Percentiles rank a stretch among this genome's conserved stretches.
Evolutionary conservation across 352 stramenopile genomes (phyloP).

Genomic region (Paralagenidium karlingii): DNA sequence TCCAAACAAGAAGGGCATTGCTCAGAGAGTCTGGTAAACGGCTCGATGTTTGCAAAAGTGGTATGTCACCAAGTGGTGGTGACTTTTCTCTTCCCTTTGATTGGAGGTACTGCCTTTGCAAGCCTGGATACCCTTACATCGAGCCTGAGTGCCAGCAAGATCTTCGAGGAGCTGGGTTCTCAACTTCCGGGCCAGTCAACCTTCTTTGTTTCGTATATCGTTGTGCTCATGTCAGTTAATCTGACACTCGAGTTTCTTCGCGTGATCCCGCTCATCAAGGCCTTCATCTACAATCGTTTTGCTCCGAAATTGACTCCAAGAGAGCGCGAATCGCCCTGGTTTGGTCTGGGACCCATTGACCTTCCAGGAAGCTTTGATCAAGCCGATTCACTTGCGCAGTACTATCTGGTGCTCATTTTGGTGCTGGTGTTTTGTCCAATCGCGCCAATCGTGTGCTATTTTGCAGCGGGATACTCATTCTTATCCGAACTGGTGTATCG

Average conservation of each 20-base stretch:
- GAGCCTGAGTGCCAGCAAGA: conserved; percentile 17
- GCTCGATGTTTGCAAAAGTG: conserved; percentile 71
- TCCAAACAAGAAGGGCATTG: conserved; percentile 71
- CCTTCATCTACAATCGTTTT: conserved; percentile 56
- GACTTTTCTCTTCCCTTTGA: conserved; percentile 72
- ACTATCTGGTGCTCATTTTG: conserved; percentile 62
- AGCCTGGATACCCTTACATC: conserved; percentile 59
- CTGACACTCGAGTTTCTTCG: conserved; percentile 55
- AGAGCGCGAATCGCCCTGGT: conserved; percentile 49
- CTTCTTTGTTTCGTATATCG: conserved; percentile 71
- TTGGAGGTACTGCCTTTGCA: conserved; percentile 65
- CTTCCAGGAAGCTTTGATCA: conserved; percentile 43
- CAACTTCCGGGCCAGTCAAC: conserved; percentile 60
- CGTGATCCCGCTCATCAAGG: conserved; percentile 60
- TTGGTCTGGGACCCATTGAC: conserved; percentile 45
- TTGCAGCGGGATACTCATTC: conserved; percentile 51
- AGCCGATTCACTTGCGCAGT: conserved; percentile 47
- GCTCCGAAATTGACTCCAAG: conserved; percentile 73
- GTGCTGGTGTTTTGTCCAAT: conserved; percentile 64
- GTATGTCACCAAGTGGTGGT: conserved; percentile 76
- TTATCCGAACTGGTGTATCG: conserved; percentile 66
- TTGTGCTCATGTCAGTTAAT: conserved; percentile 63
- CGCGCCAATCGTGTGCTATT: conserved; percentile 71
- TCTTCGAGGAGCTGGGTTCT: conserved; percentile 15
- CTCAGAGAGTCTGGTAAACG: conserved; percentile 40